Evolutionary conservation across 495 filamentous ascomycete genomes (phyloP).

Genomic region (Penicillium robsamsonii): DNA sequence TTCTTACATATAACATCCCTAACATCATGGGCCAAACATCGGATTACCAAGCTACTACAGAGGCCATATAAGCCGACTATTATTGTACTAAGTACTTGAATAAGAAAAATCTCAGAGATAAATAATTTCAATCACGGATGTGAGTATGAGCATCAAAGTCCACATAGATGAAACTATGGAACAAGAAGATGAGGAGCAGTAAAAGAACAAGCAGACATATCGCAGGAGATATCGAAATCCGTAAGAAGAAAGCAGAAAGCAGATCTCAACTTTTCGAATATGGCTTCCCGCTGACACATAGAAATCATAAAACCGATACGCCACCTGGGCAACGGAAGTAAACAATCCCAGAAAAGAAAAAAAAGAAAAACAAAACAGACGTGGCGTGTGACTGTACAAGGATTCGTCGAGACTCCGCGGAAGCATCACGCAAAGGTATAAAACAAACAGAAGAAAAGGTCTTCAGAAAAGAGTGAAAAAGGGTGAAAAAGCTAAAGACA

Average conservation of each 20-base stretch:
- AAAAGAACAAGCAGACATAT: constrained; percentile 1
- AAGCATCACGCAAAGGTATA: constrained; percentile 11
- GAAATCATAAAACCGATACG: neutral
- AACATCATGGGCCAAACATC: neutral
- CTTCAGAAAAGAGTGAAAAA: neutral
- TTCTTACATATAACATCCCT: neutral
- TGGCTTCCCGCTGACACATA: neutral
- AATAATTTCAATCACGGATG: neutral
- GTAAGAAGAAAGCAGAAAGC: neutral
- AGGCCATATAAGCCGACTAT: neutral
- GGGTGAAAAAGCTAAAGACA: constrained; percentile 8
- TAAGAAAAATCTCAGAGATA: neutral
- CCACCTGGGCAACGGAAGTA: neutral
- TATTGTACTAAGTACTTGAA: neutral
- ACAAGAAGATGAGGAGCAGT: neutral
- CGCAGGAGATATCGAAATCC: neutral
- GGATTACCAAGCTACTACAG: neutral
- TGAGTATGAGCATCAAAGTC: neutral
- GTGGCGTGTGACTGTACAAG: constrained; percentile 1
- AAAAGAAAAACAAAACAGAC: neutral
- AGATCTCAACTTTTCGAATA: neutral
- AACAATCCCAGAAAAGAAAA: constrained; percentile 7
- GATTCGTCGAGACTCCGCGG: constrained; percentile 7
- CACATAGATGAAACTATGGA: neutral
- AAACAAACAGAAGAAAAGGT: neutral